Evolutionary conservation across 2,329 filamentous ascomycete genomes (phyloP).

Genomic region (Pseudocercospora ulei): DNA sequence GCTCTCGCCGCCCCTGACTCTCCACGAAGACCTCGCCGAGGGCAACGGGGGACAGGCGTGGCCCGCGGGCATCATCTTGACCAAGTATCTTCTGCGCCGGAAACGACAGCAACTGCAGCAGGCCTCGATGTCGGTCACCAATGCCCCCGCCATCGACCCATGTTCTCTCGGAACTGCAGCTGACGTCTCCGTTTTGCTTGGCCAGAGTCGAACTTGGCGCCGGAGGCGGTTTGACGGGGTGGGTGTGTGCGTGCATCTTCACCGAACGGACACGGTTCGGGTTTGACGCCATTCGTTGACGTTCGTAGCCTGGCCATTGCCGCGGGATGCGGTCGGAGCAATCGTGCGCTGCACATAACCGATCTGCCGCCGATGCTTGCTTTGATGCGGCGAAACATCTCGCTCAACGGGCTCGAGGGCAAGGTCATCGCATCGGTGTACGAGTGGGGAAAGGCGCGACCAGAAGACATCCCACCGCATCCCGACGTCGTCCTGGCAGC

Average conservation of each 20-base stretch:
- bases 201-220: slow-evolving; percentile 86
- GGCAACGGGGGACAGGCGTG: slow-evolving; percentile 91
- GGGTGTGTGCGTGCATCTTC: slow-evolving; percentile 38
- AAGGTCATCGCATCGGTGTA: slow-evolving; percentile 60
- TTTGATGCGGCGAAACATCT: slow-evolving; percentile 78
- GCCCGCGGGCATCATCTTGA: slow-evolving; percentile 84
- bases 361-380: slow-evolving; percentile 78
- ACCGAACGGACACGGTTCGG: slow-evolving; percentile 2
- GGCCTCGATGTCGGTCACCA: slow-evolving; percentile 59
- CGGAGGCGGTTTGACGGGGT: slow-evolving; percentile 74
- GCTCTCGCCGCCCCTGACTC: slow-evolving; percentile 56
- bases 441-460: slow-evolving; percentile 57
- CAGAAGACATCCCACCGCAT: slow-evolving; percentile 47
- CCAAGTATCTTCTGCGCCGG: slow-evolving; percentile 73
- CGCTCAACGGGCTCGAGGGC: slow-evolving; percentile 60
- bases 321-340: slow-evolving; percentile 45
- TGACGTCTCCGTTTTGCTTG: slow-evolving; percentile 16
- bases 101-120: slow-evolving; percentile 54
- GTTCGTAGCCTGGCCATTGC: slow-evolving; percentile 48
- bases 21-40: slow-evolving; percentile 75
- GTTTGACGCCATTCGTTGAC: slow-evolving; percentile 14
- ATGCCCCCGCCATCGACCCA: neutral
- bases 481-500: slow-evolving; percentile 75
- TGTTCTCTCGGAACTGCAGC: neutral
- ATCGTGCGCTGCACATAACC: slow-evolving; percentile 60